Evolutionary conservation across 1,284 basidiomycete species (phyloP).

Genomic region (Malassezia pachydermatis): DNA sequence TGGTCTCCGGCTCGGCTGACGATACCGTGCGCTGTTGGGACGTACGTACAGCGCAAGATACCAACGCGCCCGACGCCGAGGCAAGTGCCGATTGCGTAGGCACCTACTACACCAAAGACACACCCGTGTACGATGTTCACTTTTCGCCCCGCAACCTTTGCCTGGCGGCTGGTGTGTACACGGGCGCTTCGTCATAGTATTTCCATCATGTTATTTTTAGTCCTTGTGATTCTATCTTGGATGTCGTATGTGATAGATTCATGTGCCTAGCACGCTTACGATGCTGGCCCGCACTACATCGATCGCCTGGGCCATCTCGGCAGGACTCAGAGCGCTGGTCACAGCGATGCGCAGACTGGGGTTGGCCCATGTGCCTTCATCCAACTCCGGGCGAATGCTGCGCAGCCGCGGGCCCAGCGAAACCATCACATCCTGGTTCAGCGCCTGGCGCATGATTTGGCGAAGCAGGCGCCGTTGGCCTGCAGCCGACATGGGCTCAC

Average conservation of each 20-base stretch:
- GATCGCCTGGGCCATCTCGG: conserved; percentile 83
- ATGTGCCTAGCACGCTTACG: conserved; percentile 56
- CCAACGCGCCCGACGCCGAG: conserved; percentile 4
- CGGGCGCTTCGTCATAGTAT: conserved; percentile 18
- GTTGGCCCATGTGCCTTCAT: conserved; percentile 47
- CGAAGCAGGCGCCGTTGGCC: conserved; percentile 37
- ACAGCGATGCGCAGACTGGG: conserved; percentile 81
- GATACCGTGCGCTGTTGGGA: conserved; percentile 97
- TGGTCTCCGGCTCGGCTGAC: conserved; percentile 81
- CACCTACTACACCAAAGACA: conserved; percentile 88
- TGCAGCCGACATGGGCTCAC: background rate
- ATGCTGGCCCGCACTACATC: conserved; percentile 64
- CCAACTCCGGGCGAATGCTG: conserved; percentile 31
- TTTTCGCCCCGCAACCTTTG: conserved; percentile 91
- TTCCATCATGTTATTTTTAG: background rate
- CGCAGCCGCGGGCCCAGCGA: conserved; percentile 29
- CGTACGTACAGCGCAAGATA: conserved; percentile 58
- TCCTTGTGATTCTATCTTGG: background rate
- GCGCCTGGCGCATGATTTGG: conserved; percentile 33
- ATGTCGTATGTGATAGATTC: background rate
- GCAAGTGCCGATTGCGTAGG: conserved; percentile 64
- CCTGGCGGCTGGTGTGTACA: conserved; percentile 63
- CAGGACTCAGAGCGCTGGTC: conserved; percentile 65
- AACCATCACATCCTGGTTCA: conserved; percentile 37
- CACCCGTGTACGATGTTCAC: conserved; percentile 79